A percentile compares a stretch with the other conserved stretches of the same genome.
These are phyloP conservation scores for Rosa hybrid DNA, from an alignment of 331 rosid genomes.

Conservation along the genomic window DNA sequence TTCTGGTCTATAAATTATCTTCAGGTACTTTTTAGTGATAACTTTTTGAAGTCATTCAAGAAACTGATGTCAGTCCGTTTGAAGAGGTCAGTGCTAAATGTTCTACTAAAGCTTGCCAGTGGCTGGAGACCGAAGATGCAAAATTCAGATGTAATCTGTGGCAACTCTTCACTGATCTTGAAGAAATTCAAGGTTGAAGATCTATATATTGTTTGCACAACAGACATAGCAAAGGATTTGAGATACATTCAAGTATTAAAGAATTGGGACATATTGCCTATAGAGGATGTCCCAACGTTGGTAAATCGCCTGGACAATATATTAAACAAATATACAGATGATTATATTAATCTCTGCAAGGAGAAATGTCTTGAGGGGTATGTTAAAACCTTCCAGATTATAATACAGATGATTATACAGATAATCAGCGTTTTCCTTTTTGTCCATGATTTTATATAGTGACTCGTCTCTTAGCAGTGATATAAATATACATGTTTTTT, in stretches of 20 bases:
- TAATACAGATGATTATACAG: no score
- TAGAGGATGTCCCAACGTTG: conserved; percentile 31
- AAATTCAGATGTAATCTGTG: conserved; percentile 29
- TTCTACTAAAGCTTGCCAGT: conserved; percentile 48
- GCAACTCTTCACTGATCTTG: conserved; percentile 44
- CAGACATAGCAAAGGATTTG: conserved; percentile 47
- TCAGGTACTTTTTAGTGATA: conserved; percentile 62
- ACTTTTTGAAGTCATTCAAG: conserved; percentile 64
- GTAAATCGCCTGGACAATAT: conserved; percentile 30
- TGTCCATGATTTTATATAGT: not conserved
- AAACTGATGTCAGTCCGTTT: conserved; percentile 29
- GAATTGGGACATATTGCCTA: conserved; percentile 47
- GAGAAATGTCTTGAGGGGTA: conserved; percentile 37
- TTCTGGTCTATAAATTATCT: not conserved
- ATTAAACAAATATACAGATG: conserved; percentile 38
- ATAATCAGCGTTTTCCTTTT: not conserved
- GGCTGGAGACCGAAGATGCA: conserved; percentile 72
- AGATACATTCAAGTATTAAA: conserved; percentile 33
- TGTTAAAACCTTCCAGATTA: not conserved
- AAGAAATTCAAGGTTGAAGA: conserved; percentile 54
- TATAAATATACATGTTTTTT: no score
- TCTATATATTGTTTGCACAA: conserved; percentile 49
- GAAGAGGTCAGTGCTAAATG: conserved; percentile 46
- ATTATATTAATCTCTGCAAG: conserved; percentile 34
- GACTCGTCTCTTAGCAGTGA: no score